Percentiles rank a stretch among this genome's conserved stretches.
Evolutionary conservation across 306 rosid genomes (phyloP).

Genomic region (Benincasa hispida): DNA sequence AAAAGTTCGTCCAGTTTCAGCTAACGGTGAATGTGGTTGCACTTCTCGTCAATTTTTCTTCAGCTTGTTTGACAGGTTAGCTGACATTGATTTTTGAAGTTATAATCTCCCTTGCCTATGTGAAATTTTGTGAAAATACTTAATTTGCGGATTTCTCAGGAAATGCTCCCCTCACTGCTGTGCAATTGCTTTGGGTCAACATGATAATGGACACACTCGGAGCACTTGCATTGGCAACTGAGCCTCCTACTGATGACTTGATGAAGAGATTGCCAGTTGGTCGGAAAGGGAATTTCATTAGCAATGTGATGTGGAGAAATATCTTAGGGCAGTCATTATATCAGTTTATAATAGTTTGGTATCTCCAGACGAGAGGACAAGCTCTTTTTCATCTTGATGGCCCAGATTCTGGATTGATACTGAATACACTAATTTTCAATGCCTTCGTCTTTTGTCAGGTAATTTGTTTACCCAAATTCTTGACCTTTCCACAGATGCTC

Average conservation of each 20-base stretch:
- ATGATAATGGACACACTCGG: conserved; percentile 99
- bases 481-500: background rate
- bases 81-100: conserved; percentile 8
- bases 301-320: conserved; percentile 97
- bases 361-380: conserved; percentile 84
- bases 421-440: conserved; percentile 92
- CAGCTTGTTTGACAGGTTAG: conserved; percentile 91
- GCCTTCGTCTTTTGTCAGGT: conserved; percentile 97
- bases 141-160: conserved; percentile 29
- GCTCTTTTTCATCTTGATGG: conserved; percentile 52
- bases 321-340: conserved; percentile 80
- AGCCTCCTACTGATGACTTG: conserved; percentile 76
- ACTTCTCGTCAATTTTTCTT: conserved; percentile 83
- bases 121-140: background rate
- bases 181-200: conserved; percentile 98
- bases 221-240: conserved; percentile 96
- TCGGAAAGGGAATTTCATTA: conserved; percentile 90
- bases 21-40: conserved; percentile 93
- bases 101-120: conserved; percentile 3
- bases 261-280: conserved; percentile 95
- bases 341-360: conserved; percentile 77
- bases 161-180: conserved; percentile 94
- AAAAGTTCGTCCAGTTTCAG: conserved; percentile 97
- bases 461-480: conserved; percentile 14
- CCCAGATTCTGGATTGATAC: conserved; percentile 51